Percentiles rank a stretch among this genome's conserved stretches.
Evolutionary conservation across 2,329 filamentous ascomycete species (phyloP).

Genomic region (Chrysosphaeria jannelii): DNA sequence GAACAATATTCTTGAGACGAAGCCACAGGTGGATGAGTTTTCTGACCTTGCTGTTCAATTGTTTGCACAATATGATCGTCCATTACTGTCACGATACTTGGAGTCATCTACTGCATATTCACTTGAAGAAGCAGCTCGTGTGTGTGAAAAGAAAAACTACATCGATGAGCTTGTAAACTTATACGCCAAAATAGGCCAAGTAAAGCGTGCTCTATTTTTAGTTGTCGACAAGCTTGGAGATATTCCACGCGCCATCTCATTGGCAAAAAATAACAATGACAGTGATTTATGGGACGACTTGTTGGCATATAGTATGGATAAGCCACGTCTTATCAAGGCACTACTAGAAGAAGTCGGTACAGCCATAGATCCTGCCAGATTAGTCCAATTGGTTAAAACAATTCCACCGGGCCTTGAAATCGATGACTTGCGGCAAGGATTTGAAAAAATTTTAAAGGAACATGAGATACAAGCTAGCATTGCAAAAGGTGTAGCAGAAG

Average conservation of each 20-base stretch:
- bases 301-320: conserved; percentile 89
- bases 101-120: conserved; percentile 61
- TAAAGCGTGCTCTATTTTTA: conserved; percentile 66
- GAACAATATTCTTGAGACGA: conserved; percentile 22
- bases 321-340: conserved; percentile 76
- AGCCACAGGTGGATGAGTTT: conserved; percentile 52
- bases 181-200: conserved; percentile 81
- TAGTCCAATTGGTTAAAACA: conserved; percentile 62
- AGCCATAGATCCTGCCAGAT: conserved; percentile 67
- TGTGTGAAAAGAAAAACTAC: conserved; percentile 57
- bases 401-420: conserved; percentile 89
- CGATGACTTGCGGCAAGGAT: conserved; percentile 60
- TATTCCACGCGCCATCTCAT: conserved; percentile 74
- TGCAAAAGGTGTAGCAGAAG: conserved; percentile 61
- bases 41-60: conserved; percentile 64
- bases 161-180: conserved; percentile 87
- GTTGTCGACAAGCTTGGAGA: conserved; percentile 86
- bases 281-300: conserved; percentile 86
- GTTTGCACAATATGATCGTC: conserved; percentile 58
- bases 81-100: conserved; percentile 62
- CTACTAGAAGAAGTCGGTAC: conserved; percentile 84
- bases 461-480: conserved; percentile 90
- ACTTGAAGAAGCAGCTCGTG: conserved; percentile 49
- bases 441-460: conserved; percentile 77
- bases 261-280: conserved; percentile 80